Conservation (phyloP, 768 basidiomycete species). For the Fistulinella prunicolor region DNA sequence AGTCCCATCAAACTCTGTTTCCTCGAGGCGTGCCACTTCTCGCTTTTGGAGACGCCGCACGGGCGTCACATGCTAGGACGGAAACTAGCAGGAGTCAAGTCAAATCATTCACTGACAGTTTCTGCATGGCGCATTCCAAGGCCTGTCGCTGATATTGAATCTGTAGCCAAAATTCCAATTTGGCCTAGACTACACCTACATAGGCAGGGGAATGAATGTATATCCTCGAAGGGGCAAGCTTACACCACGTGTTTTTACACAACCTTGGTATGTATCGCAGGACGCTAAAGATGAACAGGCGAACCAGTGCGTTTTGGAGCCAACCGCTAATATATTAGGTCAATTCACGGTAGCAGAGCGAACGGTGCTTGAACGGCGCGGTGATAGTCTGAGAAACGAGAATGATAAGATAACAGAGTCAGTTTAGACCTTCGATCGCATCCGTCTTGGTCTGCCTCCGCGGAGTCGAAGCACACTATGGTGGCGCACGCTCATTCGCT, state of each 20-base stretch:
- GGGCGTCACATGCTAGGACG: constrained; percentile 16
- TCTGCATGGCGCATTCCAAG: neutral
- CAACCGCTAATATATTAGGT: neutral
- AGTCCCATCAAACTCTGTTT: constrained; percentile 27
- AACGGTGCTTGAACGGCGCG: constrained; percentile 24
- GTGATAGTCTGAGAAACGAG: constrained; percentile 6
- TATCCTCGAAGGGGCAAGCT: neutral
- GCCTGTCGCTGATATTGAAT: constrained; percentile 21
- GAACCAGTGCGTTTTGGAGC: constrained; percentile 7
- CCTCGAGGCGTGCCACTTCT: constrained; percentile 24
- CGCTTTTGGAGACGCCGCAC: constrained; percentile 10
- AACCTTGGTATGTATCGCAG: neutral
- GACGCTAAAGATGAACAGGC: neutral
- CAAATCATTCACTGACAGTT: neutral
- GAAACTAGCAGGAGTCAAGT: neutral
- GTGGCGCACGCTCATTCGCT: constrained; percentile 1
- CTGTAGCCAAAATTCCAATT: neutral
- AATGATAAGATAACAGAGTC: constrained; percentile 27
- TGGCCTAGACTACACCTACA: neutral
- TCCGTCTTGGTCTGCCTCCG: constrained; percentile 14
- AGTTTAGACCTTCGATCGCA: constrained; percentile 12
- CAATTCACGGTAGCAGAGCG: neutral
- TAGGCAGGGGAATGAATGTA: neutral
- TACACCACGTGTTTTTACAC: neutral
- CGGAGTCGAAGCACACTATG: constrained; percentile 15